A percentile compares a stretch with the other conserved stretches of the same genome.
Conservation (phyloP, 306 rosid species). For the Cicer arietinum region DNA sequence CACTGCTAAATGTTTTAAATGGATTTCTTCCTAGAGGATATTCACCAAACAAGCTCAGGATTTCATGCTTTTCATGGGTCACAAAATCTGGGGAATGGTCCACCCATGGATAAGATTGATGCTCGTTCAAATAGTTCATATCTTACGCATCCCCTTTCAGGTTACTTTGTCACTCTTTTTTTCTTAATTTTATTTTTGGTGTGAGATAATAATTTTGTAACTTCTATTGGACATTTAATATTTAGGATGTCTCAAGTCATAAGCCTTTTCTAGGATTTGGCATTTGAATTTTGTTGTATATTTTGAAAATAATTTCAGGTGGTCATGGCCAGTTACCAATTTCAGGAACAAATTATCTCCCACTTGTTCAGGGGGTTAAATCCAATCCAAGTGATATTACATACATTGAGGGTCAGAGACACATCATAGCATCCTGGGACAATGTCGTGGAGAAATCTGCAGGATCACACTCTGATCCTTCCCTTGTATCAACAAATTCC, state of each 20-base stretch:
- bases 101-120: conserved; percentile 43
- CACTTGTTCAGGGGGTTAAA: conserved; percentile 55
- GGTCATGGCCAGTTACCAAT: conserved; percentile 53
- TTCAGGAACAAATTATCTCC: conserved; percentile 49
- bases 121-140: conserved; percentile 48
- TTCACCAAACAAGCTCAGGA: conserved; percentile 63
- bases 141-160: conserved; percentile 47
- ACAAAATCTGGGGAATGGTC: conserved; percentile 56
- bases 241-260: conserved; percentile 17
- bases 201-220: conserved; percentile 21
- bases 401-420: conserved; percentile 52
- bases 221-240: neutral
- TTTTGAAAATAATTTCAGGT: conserved; percentile 51
- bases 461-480: conserved; percentile 52
- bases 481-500: conserved; percentile 52
- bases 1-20: conserved; percentile 40
- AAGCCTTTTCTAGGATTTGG: conserved; percentile 39
- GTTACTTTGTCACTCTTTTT: conserved; percentile 44
- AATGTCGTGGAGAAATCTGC: conserved; percentile 60
- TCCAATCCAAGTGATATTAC: conserved; percentile 42
- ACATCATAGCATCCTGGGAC: conserved; percentile 63
- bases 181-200: conserved; percentile 11
- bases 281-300: conserved; percentile 40
- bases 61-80: conserved; percentile 46
- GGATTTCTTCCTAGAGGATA: conserved; percentile 58